Conservation (phyloP, 495 filamentous ascomycete species). For the Choiromyces venosus region DNA sequence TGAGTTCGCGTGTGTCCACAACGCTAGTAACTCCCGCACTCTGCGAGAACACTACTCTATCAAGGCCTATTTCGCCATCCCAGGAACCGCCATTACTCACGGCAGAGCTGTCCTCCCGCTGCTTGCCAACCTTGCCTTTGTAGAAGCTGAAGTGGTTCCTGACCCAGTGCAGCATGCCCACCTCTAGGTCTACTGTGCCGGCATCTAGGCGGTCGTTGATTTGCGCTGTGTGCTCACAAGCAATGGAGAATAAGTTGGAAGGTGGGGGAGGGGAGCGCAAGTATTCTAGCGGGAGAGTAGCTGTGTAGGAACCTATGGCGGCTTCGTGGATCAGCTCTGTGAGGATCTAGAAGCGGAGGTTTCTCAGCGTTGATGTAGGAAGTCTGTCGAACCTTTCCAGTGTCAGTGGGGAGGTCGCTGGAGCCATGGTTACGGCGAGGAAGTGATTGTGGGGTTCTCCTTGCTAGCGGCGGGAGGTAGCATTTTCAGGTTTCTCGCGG, state of each 20-base stretch:
- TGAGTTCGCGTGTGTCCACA: conserved; percentile 42
- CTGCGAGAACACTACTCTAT: conserved; percentile 48
- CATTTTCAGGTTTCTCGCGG: conserved; percentile 22
- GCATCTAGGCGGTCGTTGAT: conserved; percentile 41
- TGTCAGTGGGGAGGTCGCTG: conserved; percentile 42
- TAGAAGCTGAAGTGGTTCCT: conserved; percentile 43
- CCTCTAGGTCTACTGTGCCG: conserved; percentile 43
- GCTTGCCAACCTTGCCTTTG: conserved; percentile 42
- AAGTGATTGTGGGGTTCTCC: conserved; percentile 44
- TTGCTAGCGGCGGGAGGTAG: conserved; percentile 35
- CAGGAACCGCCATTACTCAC: conserved; percentile 49
- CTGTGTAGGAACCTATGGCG: conserved; percentile 46
- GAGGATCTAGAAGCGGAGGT: conserved; percentile 43
- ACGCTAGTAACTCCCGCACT: conserved; percentile 46
- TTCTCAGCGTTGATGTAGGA: conserved; percentile 21
- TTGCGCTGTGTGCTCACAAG: conserved; percentile 39
- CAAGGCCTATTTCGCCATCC: conserved; percentile 23
- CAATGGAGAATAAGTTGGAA: conserved; percentile 43
- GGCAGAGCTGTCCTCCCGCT: conserved; percentile 44
- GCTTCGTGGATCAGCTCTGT: conserved; percentile 40
- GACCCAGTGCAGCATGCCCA: conserved; percentile 46
- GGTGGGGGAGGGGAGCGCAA: conserved; percentile 2
- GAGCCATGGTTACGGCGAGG: conserved; percentile 44
- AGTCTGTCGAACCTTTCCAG: conserved; percentile 10
- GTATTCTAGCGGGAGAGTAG: conserved; percentile 26